These are phyloP conservation scores for Mycena citricolor DNA, from an alignment of 1,284 basidiomycete genomes.

Conservation along the genomic window DNA sequence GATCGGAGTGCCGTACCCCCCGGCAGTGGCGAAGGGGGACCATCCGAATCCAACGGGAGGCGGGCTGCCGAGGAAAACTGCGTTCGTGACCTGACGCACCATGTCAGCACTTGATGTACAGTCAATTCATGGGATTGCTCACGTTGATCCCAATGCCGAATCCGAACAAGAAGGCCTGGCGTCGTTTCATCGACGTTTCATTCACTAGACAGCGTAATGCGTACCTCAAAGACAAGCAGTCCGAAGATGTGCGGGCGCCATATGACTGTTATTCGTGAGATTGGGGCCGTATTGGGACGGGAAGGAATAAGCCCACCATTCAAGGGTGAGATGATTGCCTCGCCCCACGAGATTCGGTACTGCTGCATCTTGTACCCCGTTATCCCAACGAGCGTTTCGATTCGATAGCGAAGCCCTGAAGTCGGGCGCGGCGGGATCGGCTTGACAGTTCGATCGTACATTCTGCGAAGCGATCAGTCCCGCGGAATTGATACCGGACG, in stretches of 20 bases:
- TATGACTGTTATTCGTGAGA: slow-evolving; percentile 43
- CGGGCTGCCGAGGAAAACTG: slow-evolving; percentile 63
- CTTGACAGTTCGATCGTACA: slow-evolving; percentile 67
- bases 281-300: too few relatives aligned
- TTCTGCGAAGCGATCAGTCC: slow-evolving; percentile 35
- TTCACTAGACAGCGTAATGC: slow-evolving; percentile 1
- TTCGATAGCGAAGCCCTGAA: slow-evolving; percentile 50
- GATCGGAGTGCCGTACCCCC: slow-evolving; percentile 63
- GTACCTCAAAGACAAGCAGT: slow-evolving; percentile 58
- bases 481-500: neutral
- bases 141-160: slow-evolving; percentile 75
- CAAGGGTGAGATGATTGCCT: slow-evolving; percentile 46
- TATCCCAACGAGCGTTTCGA: slow-evolving; percentile 65
- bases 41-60: slow-evolving; percentile 55
- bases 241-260: slow-evolving; percentile 65
- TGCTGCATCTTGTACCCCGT: slow-evolving; percentile 64
- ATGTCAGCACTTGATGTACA: neutral
- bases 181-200: neutral
- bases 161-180: slow-evolving; percentile 59
- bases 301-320: slow-evolving; percentile 24
- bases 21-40: slow-evolving; percentile 48
- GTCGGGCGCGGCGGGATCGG: slow-evolving; percentile 45
- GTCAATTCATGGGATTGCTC: slow-evolving; percentile 20
- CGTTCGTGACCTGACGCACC: slow-evolving; percentile 58
- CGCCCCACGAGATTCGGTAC: slow-evolving; percentile 56